Conservation (phyloP, 805 yeast genomes). For the Pichia membranifaciens region DNA sequence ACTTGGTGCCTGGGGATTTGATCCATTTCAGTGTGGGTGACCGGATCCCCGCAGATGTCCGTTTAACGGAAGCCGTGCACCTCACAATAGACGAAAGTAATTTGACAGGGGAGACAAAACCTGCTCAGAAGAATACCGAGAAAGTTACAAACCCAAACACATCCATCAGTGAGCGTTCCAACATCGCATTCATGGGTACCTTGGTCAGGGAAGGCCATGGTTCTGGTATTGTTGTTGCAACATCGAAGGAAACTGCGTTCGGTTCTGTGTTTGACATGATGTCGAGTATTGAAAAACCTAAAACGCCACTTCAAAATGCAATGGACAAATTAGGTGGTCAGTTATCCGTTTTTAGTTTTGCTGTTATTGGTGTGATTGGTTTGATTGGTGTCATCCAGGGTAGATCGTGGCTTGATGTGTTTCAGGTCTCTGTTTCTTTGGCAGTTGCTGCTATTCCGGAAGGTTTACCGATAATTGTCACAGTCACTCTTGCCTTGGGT, state of each 20-base stretch:
- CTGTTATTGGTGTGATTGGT: conserved; percentile 86
- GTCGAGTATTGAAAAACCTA: conserved; percentile 92
- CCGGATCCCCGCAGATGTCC: conserved; percentile 91
- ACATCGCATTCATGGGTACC: conserved; percentile 96
- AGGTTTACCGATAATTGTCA: conserved; percentile 95
- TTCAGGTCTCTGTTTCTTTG: conserved; percentile 91
- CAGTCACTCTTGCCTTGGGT: conserved; percentile 94
- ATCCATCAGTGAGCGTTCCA: conserved; percentile 51
- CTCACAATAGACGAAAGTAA: conserved; percentile 88
- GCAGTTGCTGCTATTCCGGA: conserved; percentile 99
- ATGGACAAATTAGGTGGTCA: conserved; percentile 96
- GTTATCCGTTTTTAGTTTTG: conserved; percentile 76
- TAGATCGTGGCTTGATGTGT: conserved; percentile 94
- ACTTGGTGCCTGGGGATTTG: conserved; percentile 92
- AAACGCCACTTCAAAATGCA: conserved; percentile 90
- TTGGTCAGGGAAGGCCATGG: conserved; percentile 96
- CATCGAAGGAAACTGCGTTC: conserved; percentile 84
- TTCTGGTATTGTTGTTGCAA: conserved; percentile 85
- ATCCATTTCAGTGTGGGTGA: conserved; percentile 90
- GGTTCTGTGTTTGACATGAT: conserved; percentile 95
- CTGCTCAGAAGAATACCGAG: conserved; percentile 62
- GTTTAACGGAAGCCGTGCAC: conserved; percentile 74
- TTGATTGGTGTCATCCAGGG: conserved; percentile 88
- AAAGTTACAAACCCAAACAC: conserved; percentile 31
- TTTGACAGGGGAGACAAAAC: conserved; percentile 91